Evolutionary conservation across 495 filamentous ascomycete genomes (phyloP).

Genomic region (Corynascus novoguineensis): DNA sequence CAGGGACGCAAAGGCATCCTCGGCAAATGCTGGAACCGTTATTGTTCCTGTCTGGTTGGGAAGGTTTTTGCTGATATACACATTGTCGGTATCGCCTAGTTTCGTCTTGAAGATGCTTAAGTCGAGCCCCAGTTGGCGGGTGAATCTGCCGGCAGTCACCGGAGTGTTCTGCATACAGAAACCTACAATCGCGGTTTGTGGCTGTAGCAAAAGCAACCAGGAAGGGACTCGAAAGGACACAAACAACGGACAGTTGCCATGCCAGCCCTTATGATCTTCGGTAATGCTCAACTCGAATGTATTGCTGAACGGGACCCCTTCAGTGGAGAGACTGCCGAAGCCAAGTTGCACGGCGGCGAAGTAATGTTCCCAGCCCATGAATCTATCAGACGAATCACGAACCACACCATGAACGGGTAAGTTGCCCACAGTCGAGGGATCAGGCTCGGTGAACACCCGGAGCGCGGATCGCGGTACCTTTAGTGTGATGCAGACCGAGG

Average conservation of each 20-base stretch:
- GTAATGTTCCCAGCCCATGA: conserved; percentile 19
- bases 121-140: conserved; percentile 8
- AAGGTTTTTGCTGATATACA: conserved; percentile 31
- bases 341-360: conserved; percentile 30
- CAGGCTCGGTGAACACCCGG: conserved; percentile 8
- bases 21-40: background rate
- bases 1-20: background rate
- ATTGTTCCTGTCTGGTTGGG: background rate
- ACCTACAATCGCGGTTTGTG: conserved; percentile 17
- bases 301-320: conserved; percentile 22
- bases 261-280: conserved; percentile 27
- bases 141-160: background rate
- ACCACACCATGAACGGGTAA: conserved; percentile 8
- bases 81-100: conserved; percentile 24
- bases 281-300: conserved; percentile 25
- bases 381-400: conserved; percentile 8
- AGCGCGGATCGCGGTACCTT: conserved; percentile 25
- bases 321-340: conserved; percentile 31
- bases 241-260: conserved; percentile 30
- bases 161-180: conserved; percentile 19
- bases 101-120: conserved; percentile 23
- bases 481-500: conserved; percentile 35
- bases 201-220: conserved; percentile 24
- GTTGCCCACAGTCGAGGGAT: conserved; percentile 10
- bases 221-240: conserved; percentile 36